Evolutionary conservation across 768 basidiomycete species (phyloP), one percentile per base, ranked within the genome.

Genomic region (Leccinellum albellum): DNA sequence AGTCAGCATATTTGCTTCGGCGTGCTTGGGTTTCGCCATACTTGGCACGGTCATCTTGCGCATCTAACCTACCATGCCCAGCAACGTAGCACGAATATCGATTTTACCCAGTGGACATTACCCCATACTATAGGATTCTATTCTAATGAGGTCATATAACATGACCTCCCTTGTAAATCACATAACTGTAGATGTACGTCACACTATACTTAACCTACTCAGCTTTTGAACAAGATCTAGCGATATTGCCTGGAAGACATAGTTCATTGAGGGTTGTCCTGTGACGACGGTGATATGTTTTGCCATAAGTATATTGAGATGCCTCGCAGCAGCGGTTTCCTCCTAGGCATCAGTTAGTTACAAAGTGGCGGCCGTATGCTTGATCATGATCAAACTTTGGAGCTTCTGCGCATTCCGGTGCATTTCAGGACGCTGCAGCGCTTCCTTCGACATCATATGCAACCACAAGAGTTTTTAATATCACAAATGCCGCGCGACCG

Each of bases 1-100:
- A 51, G 82, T 80, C 6, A 74, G 79, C 51, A 65, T 82, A 37
- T 78, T 80, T 42, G 72, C 76, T 17, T 76, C 73, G n/a, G 53
- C 60, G 7, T 78, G 75, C 57, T 69, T 82, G 58, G 76, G 61
- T 1, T 51, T 71, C 29, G 78, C 75, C 35, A 15, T 76, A 17
- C 46, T 75, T 13, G 53, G 56, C 7, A 59, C 65, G 60, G 37
- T 24, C 50, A 8, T 54, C 48, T 50, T 69, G 46, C 2, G 3
- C 10, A 42, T 42, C 20, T 42, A 12, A 42, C 12, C 20, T 12
- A 40, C 20, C 20, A 42, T 20, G n/a, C 12, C 17, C 35, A n/a
- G 35, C 14, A 10, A 13, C 20, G 20, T 20, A 20, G 40, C 40
- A 42, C 20, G 37, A 12, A 40, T 40, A n/a, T 20, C 5, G 20